A percentile compares a stretch with the other conserved stretches of the same genome.
Conservation (phyloP, 2,329 filamentous ascomycete genomes). For the Colletotrichum horii region DNA sequence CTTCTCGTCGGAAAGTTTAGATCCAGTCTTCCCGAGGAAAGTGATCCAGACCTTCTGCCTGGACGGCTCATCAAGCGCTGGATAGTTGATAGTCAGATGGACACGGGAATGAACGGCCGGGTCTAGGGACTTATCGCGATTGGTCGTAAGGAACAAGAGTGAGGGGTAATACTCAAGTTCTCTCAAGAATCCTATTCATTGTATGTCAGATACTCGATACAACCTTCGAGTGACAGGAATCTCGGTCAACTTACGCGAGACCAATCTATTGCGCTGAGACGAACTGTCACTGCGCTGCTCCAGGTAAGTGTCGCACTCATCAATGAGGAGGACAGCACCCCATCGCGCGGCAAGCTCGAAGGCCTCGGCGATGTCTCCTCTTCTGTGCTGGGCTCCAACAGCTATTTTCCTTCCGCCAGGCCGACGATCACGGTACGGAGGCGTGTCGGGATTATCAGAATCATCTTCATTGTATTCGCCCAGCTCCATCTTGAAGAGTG, state of each 20-base stretch:
- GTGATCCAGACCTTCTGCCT: constrained; percentile 29
- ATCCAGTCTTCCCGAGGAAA: constrained; percentile 22
- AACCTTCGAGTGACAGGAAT: too few relatives aligned
- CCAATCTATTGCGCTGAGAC: constrained; percentile 9
- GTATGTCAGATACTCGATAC: background rate
- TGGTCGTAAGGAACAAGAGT: constrained; percentile 88
- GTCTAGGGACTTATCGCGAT: constrained; percentile 63
- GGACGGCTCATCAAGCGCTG: constrained; percentile 24
- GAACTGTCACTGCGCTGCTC: constrained; percentile 69
- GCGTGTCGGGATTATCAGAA: constrained; percentile 26
- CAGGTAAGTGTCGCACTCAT: constrained; percentile 85
- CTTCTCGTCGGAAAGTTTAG: constrained; percentile 11
- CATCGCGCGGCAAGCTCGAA: constrained; percentile 57
- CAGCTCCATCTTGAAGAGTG: constrained; percentile 49
- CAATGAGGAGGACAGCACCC: constrained; percentile 84
- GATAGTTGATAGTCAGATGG: constrained; percentile 46
- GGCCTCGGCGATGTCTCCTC: constrained; percentile 39
- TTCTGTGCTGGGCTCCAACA: background rate
- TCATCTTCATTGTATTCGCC: constrained; percentile 69
- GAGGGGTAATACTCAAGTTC: constrained; percentile 92
- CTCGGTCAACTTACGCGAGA: background rate
- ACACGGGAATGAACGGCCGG: constrained; percentile 54
- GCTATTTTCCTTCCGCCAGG: too few relatives aligned
- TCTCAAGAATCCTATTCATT: constrained; percentile 65
- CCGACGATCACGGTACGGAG: background rate